Evolutionary conservation across 2,329 filamentous ascomycete species (phyloP), one percentile per base, ranked within the genome.

Genomic region (Monosporascus sp.): DNA sequence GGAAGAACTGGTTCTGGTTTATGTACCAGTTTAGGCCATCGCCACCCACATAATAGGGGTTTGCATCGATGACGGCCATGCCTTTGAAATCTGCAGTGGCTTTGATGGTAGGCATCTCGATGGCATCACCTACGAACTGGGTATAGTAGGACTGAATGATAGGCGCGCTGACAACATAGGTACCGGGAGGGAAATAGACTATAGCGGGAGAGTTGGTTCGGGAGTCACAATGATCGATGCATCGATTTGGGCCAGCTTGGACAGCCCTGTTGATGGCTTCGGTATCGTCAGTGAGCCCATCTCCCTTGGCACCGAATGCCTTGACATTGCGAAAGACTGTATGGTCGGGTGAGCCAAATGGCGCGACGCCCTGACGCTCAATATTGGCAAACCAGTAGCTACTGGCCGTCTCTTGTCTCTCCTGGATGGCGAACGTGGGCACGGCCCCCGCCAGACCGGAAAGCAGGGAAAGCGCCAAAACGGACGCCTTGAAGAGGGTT

Each of bases 111-210:
- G 93, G 91, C 16, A 86, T 71, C 58, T 81, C 77, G 63, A 82
- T 67, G 48, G 87, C 85, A 74, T 97, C 91, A 53, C 93, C 93
- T 37, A 97, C 78, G 57, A 97, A 83, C 70, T 97, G 91, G 9
- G 92, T 96, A 76, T 96, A 96, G 78, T 97, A 97, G 71, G 87
- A 87, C 69, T 91, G 87, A 50, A 91, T 73, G 60, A 97, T 83
- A 22, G 93, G 89, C 64, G 78, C 80, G 67, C 85, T 90, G 62
- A 97, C 86, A 19, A 88, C 66, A 67, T 97, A 97, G 53, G 85
- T 95, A 60, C 93, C 92, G 11, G 89, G 78, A 40, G 91, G 92
- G 76, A 97, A 96, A 77, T 96, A 97, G 51, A 97, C 84, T 16
- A 97, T 75, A 26, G 90, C 93, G 0, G 93, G 93, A 1, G 85